phyloP scores from a whole-genome alignment of 257 asterid species.

The Pogostemon cablin region DNA sequence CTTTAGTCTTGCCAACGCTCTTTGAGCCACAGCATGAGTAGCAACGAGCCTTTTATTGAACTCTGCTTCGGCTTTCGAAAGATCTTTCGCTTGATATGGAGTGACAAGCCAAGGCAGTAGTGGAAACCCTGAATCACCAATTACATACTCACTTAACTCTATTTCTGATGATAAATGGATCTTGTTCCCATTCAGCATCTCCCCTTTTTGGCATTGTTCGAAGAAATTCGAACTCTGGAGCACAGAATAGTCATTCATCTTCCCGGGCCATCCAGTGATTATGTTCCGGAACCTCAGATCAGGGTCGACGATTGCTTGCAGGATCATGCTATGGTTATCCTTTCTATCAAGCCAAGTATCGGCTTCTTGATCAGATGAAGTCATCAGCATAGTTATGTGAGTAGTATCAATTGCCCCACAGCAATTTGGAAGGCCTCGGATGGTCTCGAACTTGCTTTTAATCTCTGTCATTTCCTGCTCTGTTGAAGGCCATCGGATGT shows the following conservation, averaged over 20 bases:
- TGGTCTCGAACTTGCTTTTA: conserved; percentile 58
- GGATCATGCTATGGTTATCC: conserved; percentile 77
- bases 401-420: conserved; percentile 83
- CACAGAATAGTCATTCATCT: conserved; percentile 53
- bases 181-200: conserved; percentile 53
- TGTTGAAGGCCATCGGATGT: conserved; percentile 77
- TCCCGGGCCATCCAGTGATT: conserved; percentile 88
- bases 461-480: conserved; percentile 45
- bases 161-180: conserved; percentile 36
- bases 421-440: conserved; percentile 84
- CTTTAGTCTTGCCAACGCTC: conserved; percentile 71
- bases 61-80: conserved; percentile 48
- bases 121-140: conserved; percentile 76
- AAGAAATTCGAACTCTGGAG: conserved; percentile 64
- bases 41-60: conserved; percentile 60
- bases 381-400: conserved; percentile 67
- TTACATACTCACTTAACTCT: conserved; percentile 65
- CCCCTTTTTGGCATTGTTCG: conserved; percentile 56
- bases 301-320: conserved; percentile 80
- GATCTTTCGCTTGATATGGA: conserved; percentile 64
- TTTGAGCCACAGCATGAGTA: conserved; percentile 60
- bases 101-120: conserved; percentile 86
- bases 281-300: conserved; percentile 68
- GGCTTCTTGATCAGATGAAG: conserved; percentile 70
- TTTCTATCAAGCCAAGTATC: conserved; percentile 65